Percentiles rank a stretch among this genome's conserved stretches.
Evolutionary conservation across 1,139 yeast genomes (phyloP).

Genomic region (Hyphopichia khmerensis): DNA sequence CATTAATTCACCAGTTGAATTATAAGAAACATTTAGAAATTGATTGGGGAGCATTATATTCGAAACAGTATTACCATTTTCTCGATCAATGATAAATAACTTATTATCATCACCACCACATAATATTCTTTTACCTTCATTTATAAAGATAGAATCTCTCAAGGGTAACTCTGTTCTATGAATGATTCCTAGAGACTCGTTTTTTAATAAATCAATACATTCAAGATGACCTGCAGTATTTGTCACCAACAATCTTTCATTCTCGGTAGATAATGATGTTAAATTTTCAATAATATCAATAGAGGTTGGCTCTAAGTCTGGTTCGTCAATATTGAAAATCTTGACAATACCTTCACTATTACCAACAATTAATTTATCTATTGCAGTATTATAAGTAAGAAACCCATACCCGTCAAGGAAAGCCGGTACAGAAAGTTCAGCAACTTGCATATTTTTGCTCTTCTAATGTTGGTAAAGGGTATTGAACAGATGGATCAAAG

Average conservation of each 20-base stretch:
- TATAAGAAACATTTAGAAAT: conserved; percentile 61
- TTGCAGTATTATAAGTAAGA: conserved; percentile 32
- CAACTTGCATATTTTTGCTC: conserved; percentile 20
- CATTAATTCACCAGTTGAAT: conserved; percentile 56
- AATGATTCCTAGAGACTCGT: conserved; percentile 24
- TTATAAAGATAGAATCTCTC: conserved; percentile 64
- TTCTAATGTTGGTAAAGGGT: too few species aligned
- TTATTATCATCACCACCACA: conserved; percentile 79
- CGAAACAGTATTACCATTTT: conserved; percentile 30
- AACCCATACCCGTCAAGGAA: conserved; percentile 49
- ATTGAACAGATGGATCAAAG: too few species aligned
- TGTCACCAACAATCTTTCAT: conserved; percentile 25
- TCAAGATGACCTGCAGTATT: conserved; percentile 38
- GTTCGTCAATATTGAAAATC: conserved; percentile 43
- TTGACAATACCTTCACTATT: conserved; percentile 53
- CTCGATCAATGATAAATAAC: conserved; percentile 52
- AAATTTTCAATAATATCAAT: conserved; percentile 49
- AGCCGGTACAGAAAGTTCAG: conserved; percentile 20
- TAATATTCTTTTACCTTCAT: conserved; percentile 66
- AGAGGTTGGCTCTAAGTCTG: conserved; percentile 55
- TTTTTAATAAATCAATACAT: conserved; percentile 19
- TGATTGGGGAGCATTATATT: conserved; percentile 49
- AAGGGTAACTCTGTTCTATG: conserved; percentile 59
- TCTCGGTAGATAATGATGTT: conserved; percentile 28
- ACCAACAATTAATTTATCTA: conserved; percentile 45